Evolutionary conservation across 2,329 filamentous ascomycete genomes (phyloP).

Genomic region (Penicillium sp.): DNA sequence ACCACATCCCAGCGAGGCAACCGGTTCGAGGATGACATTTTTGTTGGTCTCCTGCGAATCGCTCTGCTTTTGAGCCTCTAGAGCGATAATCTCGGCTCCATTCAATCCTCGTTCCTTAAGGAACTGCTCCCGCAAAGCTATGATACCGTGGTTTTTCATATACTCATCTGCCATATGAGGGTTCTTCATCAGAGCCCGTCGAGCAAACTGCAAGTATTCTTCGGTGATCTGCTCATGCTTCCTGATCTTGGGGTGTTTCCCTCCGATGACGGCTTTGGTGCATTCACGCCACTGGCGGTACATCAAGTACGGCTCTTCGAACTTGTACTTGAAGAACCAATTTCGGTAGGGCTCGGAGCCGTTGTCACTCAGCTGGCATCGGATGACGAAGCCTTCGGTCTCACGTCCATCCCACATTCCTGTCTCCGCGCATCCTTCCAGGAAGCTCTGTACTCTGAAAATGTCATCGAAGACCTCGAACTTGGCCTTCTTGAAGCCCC

Average conservation of each 20-base stretch:
- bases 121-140: conserved; percentile 84
- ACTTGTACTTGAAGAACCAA: conserved; percentile 99
- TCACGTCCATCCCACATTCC: conserved; percentile 88
- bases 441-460: conserved; percentile 70
- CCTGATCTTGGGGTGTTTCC: conserved; percentile 71
- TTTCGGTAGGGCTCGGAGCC: conserved; percentile 65
- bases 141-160: conserved; percentile 90
- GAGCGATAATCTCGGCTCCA: conserved; percentile 84
- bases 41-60: conserved; percentile 55
- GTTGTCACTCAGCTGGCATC: conserved; percentile 67
- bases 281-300: conserved; percentile 98
- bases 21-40: conserved; percentile 80
- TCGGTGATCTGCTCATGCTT: conserved; percentile 90
- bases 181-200: conserved; percentile 68
- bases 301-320: conserved; percentile 98
- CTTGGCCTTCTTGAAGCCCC: conserved; percentile 90
- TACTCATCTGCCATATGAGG: conserved; percentile 69
- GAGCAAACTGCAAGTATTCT: conserved; percentile 82
- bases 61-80: conserved; percentile 51
- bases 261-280: conserved; percentile 82
- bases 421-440: conserved; percentile 81
- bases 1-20: conserved; percentile 92
- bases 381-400: conserved; percentile 94
- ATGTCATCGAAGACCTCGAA: conserved; percentile 76
- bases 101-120: conserved; percentile 78